Evolutionary conservation across 2,329 filamentous ascomycete genomes (phyloP), one percentile per base, ranked within the genome.

Genomic region (Colletotrichum sp.): DNA sequence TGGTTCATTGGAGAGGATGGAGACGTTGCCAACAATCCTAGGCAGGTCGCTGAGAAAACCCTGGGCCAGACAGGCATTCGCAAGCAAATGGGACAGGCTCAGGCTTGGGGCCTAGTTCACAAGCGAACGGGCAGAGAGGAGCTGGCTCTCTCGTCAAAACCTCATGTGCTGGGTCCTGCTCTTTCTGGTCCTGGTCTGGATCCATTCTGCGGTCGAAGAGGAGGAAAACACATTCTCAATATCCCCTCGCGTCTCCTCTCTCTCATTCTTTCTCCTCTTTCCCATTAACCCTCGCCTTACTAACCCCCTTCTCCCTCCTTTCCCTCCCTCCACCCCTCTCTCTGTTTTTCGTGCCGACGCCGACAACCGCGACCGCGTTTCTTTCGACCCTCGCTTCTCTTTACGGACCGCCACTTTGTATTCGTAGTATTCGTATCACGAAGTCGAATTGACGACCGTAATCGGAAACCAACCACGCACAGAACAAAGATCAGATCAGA

Each of bases 301-400:
- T 68, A 64, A 64, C 72, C 64, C 63, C 63, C 58, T 69, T 61
- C 58, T 54, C 66, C 59, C 61, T 51, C 69, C 38, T 55, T 36
- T 55, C 43, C 27, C 59, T 72, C 72, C 72, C 66, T 65, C 62
- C 66, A 29, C 65, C 72, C 55, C 62, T 29, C 36, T 62, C 34
- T 54, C 43, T 69, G 43, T 24, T 66, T 66, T 47, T 72, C 74
- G 71, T 68, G 71, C 66, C 59, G 63, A 69, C 63, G 70, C 59
- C 70, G 70, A 73, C 62, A 66, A 64, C 61, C 67, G 71, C 67
- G 71, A 71, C 38, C 61, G 66, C 66, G 71, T 72, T 43, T 47
- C 47, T 62, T 68, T 62, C 51, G 47, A 64, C 63, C 69, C 57
- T 72, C 51, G 63, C 51, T 34, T 68, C 43, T 58, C 31, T 63